phyloP scores from a whole-genome alignment of 331 rosid species.

The Prunus yedoensis region DNA sequence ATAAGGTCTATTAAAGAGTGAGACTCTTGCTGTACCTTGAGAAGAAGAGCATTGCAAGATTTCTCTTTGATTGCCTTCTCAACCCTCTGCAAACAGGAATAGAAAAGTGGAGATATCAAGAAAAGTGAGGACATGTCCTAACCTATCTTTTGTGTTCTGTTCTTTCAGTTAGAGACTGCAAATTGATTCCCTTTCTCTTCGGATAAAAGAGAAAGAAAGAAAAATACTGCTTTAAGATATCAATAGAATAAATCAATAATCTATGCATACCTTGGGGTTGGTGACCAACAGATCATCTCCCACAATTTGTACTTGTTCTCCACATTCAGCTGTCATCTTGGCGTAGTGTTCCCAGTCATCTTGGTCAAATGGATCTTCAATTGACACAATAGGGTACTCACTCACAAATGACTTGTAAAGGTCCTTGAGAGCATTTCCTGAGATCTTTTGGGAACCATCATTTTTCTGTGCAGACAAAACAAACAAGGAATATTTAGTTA shows the following conservation, averaged over 20 bases:
- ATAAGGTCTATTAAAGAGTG: neutral
- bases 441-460: slow-evolving; percentile 77
- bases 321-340: slow-evolving; percentile 75
- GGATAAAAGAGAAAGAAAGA: neutral
- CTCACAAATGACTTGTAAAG: slow-evolving; percentile 95
- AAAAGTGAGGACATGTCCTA: neutral
- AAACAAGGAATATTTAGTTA: slow-evolving; percentile 3
- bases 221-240: neutral
- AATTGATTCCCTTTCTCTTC: neutral
- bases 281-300: slow-evolving; percentile 99
- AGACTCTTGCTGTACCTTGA: slow-evolving; percentile 52
- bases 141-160: neutral
- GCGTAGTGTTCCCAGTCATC: slow-evolving; percentile 98
- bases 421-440: slow-evolving; percentile 77
- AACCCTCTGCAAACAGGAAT: slow-evolving; percentile 61
- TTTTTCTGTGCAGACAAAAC: slow-evolving; percentile 56
- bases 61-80: slow-evolving; percentile 89
- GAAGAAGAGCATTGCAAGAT: slow-evolving; percentile 91
- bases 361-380: slow-evolving; percentile 98
- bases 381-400: too few relatives aligned
- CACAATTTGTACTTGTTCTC: slow-evolving; percentile 79
- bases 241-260: neutral
- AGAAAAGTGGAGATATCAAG: neutral
- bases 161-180: neutral
- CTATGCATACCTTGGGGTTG: slow-evolving; percentile 76